These are phyloP conservation scores for Raphanus hybrid DNA, from an alignment of 441 rosid genomes.

Conservation along the genomic window DNA sequence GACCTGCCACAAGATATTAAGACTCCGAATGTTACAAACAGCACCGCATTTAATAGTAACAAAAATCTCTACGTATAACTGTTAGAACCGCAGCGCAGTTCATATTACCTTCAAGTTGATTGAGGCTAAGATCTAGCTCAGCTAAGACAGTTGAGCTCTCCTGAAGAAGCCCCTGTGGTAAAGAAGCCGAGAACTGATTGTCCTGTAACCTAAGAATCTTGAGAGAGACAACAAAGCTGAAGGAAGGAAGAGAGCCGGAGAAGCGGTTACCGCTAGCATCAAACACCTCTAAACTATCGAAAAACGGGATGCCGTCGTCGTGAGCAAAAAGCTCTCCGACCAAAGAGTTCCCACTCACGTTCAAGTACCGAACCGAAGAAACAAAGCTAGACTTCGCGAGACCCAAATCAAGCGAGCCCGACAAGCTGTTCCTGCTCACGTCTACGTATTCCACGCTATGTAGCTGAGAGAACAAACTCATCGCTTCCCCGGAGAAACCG, in stretches of 20 bases:
- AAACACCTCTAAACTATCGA: constrained; percentile 83
- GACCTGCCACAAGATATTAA: constrained; percentile 50
- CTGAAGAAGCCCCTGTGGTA: constrained; percentile 70
- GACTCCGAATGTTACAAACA: no score
- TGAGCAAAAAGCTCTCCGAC: constrained; percentile 73
- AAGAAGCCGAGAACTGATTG: constrained; percentile 67
- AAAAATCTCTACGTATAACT: no score
- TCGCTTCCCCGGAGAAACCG: constrained; percentile 71
- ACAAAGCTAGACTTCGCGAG: constrained; percentile 64
- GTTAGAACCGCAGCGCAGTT: no score
- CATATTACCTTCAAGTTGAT: constrained; percentile 86
- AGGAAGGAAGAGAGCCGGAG: constrained; percentile 65
- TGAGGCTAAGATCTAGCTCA: constrained; percentile 84
- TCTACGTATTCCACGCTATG: constrained; percentile 59
- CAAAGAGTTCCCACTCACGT: constrained; percentile 68
- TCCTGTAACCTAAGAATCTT: constrained; percentile 66
- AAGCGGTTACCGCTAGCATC: constrained; percentile 81
- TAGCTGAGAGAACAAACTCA: constrained; percentile 61
- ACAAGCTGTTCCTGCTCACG: constrained; percentile 68
- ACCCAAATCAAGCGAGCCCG: constrained; percentile 76
- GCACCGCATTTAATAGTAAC: no score
- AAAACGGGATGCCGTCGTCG: constrained; percentile 75
- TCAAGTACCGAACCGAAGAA: constrained; percentile 65
- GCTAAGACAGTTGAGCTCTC: constrained; percentile 73
- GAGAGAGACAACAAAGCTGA: constrained; percentile 75